These are phyloP conservation scores for Parsonsia alboflavescens DNA, from an alignment of 257 asterid species.

Conservation along the genomic window DNA sequence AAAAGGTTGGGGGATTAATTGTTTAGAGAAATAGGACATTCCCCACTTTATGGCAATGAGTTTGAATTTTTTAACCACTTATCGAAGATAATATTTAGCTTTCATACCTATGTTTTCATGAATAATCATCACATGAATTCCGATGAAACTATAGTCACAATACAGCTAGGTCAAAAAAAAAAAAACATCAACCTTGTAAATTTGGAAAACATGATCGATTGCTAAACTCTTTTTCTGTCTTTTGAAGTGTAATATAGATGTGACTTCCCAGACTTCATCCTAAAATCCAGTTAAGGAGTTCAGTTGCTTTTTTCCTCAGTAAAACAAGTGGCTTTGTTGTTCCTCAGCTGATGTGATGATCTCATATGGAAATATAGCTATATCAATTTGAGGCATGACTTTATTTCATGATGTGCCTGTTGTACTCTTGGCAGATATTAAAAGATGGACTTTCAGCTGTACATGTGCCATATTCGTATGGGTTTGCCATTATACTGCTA, in stretches of 20 bases:
- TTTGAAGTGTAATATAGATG: background rate
- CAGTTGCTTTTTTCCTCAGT: background rate
- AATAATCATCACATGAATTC: background rate
- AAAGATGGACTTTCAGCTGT: conserved; percentile 82
- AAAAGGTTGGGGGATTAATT: background rate
- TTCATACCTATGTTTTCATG: background rate
- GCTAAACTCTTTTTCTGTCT: background rate
- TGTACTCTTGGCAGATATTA: conserved; percentile 58
- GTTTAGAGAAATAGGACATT: background rate
- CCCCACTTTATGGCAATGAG: background rate
- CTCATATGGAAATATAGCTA: background rate
- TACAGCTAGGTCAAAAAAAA: background rate
- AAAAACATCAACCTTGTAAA: background rate
- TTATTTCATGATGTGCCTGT: conserved; percentile 15
- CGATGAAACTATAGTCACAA: background rate
- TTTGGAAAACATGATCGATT: background rate
- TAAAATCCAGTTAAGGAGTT: background rate
- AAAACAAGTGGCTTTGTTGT: background rate
- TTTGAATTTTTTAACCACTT: background rate
- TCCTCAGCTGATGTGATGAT: background rate
- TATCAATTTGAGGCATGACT: background rate
- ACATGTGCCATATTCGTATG: conserved; percentile 95
- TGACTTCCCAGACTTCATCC: background rate
- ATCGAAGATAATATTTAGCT: background rate
- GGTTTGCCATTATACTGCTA: conserved; percentile 92